Evolutionary conservation across 192 early-diverging fungal genomes (phyloP).

Genomic region (Coemansia sp.): DNA sequence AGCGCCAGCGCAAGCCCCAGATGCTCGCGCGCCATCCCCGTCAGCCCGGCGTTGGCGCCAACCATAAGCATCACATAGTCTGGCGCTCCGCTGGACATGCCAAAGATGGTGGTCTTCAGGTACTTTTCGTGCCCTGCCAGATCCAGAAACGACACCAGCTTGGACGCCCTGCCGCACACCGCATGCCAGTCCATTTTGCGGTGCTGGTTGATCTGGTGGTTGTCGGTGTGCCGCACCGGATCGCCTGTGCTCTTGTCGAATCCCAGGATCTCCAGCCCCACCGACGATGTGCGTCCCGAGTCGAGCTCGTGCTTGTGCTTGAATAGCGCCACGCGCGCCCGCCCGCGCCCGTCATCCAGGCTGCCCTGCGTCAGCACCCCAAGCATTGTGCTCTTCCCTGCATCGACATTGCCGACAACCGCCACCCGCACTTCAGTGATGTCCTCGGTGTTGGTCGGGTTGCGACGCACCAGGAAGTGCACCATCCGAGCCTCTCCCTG

Average conservation of each 20-base stretch:
- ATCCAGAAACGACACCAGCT: slow-evolving; percentile 73
- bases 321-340: slow-evolving; percentile 86
- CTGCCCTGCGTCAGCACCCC: slow-evolving; percentile 90
- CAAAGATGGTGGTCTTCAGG: slow-evolving; percentile 94
- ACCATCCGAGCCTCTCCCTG: slow-evolving; percentile 5
- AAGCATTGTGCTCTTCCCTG: slow-evolving; percentile 85
- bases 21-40: slow-evolving; percentile 95
- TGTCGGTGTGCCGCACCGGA: slow-evolving; percentile 35
- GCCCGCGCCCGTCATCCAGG: slow-evolving; percentile 92
- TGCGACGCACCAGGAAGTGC: slow-evolving; percentile 66
- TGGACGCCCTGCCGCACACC: slow-evolving; percentile 73
- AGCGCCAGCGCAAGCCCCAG: slow-evolving; percentile 86
- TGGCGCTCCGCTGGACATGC: slow-evolving; percentile 89
- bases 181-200: slow-evolving; percentile 80
- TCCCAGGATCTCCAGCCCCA: slow-evolving; percentile 89
- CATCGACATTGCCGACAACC: slow-evolving; percentile 89
- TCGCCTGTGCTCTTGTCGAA: slow-evolving; percentile 65
- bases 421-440: slow-evolving; percentile 85
- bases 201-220: slow-evolving; percentile 1
- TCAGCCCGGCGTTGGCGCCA: slow-evolving; percentile 83
- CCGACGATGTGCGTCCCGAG: slow-evolving; percentile 85
- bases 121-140: slow-evolving; percentile 95
- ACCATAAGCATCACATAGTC: slow-evolving; percentile 94
- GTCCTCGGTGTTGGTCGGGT: slow-evolving; percentile 75
- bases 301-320: slow-evolving; percentile 91